Conservation (phyloP, 2,329 filamentous ascomycete genomes). For the Arachnomyces sp. region DNA sequence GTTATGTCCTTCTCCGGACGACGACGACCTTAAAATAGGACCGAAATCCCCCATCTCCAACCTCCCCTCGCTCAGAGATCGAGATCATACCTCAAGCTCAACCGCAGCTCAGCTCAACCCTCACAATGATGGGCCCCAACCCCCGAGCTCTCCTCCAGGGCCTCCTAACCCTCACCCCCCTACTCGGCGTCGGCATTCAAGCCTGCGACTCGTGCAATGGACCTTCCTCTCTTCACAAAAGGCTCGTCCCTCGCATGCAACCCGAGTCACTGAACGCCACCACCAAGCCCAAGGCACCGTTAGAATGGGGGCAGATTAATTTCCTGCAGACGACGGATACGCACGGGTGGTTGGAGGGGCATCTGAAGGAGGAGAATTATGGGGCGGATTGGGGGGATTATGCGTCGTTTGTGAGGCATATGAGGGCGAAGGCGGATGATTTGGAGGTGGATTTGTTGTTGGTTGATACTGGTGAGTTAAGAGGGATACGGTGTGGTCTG, state of each 20-base stretch:
- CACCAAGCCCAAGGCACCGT: constrained; percentile 13
- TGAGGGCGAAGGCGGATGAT: constrained; percentile 50
- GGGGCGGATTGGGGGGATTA: constrained; percentile 61
- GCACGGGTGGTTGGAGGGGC: constrained; percentile 53
- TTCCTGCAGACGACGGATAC: constrained; percentile 56
- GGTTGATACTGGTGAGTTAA: constrained; percentile 47
- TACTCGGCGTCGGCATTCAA: constrained; percentile 1
- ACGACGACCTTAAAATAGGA: too few species aligned
- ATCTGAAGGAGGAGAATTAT: constrained; percentile 55
- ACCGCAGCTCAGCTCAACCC: too few species aligned
- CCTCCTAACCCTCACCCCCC: constrained; percentile 4
- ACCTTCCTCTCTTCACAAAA: constrained; percentile 10
- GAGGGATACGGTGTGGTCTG: background rate
- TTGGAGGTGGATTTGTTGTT: constrained; percentile 53
- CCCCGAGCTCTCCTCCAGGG: background rate
- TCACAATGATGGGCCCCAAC: too few species aligned
- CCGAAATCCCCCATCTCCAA: too few species aligned
- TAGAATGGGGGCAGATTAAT: constrained; percentile 53
- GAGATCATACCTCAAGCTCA: too few species aligned
- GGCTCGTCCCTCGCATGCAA: constrained; percentile 17
- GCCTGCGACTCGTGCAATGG: constrained; percentile 17
- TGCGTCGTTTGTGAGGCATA: constrained; percentile 51
- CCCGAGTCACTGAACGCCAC: constrained; percentile 15
- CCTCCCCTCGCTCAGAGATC: too few species aligned
- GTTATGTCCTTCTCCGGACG: too few species aligned